These are phyloP conservation scores for Penicillium malachiteum DNA, from an alignment of 495 filamentous ascomycete genomes.

Conservation along the genomic window DNA sequence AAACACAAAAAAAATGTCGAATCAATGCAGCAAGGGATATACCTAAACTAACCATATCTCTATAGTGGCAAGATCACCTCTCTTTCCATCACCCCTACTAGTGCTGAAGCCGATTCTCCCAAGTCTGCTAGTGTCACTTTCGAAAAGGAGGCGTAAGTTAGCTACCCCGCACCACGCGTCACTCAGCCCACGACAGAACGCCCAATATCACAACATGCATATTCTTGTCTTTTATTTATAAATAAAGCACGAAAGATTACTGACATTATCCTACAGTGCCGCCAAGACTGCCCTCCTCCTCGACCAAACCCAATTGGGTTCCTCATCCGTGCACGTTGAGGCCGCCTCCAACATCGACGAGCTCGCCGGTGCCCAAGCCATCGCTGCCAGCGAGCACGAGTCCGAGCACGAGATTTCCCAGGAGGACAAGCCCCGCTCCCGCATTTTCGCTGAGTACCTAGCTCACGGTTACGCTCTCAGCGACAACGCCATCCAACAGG, in stretches of 20 bases:
- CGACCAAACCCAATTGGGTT: conserved; percentile 89
- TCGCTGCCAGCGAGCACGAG: conserved; percentile 49
- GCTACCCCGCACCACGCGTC: conserved; percentile 29
- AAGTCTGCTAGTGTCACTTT: conserved; percentile 90
- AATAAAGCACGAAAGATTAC: too few relatives aligned
- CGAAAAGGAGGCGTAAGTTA: conserved; percentile 78
- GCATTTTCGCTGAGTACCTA: conserved; percentile 93
- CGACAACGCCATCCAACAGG: conserved; percentile 78
- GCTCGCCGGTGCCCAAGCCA: conserved; percentile 53
- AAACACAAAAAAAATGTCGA: background rate
- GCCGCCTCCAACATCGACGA: conserved; percentile 62
- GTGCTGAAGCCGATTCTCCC: conserved; percentile 53
- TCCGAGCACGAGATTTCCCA: conserved; percentile 71
- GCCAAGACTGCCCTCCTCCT: conserved; percentile 95
- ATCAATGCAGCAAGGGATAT: background rate
- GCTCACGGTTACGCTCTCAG: conserved; percentile 89
- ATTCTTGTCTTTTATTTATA: background rate
- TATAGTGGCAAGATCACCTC: conserved; percentile 84
- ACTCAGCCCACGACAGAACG: background rate
- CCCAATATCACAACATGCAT: too few relatives aligned
- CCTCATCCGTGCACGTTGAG: conserved; percentile 74
- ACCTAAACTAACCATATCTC: background rate
- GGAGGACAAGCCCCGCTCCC: conserved; percentile 90
- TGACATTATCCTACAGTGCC: conserved; percentile 45
- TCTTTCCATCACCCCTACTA: conserved; percentile 70